Conservation (phyloP, 345 rosid genomes). For the Pistacia integerrima region DNA sequence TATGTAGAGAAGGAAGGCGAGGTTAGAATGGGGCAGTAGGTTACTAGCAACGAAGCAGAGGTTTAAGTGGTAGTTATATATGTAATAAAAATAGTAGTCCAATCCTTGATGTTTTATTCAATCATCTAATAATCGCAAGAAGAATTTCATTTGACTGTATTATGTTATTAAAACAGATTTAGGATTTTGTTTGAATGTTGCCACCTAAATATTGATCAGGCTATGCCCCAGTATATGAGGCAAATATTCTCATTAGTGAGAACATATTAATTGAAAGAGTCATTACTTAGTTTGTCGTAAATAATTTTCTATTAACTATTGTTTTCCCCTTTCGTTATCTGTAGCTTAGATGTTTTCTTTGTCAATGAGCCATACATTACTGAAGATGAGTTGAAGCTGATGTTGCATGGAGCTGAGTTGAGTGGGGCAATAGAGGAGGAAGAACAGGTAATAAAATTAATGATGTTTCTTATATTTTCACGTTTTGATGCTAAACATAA, state of each 20-base stretch:
- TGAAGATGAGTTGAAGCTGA: conserved; percentile 93
- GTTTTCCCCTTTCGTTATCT: conserved; percentile 11
- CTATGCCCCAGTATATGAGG: not conserved
- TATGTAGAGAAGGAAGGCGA: not conserved
- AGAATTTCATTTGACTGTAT: not conserved
- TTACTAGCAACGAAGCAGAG: not conserved
- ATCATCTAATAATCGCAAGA: no score
- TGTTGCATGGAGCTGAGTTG: conserved; percentile 95
- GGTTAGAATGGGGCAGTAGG: not conserved
- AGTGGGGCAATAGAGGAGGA: conserved; percentile 99
- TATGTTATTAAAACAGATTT: no score
- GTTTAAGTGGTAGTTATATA: not conserved
- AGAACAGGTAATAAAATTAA: conserved; percentile 76
- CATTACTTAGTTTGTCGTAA: not conserved
- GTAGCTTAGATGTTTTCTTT: conserved; percentile 10
- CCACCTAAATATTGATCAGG: not conserved
- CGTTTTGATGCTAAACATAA: not conserved
- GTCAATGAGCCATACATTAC: conserved; percentile 93
- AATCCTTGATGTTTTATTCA: no score
- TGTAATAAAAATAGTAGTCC: no score
- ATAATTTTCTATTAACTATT: not conserved
- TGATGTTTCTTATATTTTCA: not conserved
- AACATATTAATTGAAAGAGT: no score
- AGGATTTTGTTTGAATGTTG: not conserved
- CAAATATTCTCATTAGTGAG: not conserved